Evolutionary conservation across 768 basidiomycete genomes (phyloP).

Genomic region (Russula sp.): DNA sequence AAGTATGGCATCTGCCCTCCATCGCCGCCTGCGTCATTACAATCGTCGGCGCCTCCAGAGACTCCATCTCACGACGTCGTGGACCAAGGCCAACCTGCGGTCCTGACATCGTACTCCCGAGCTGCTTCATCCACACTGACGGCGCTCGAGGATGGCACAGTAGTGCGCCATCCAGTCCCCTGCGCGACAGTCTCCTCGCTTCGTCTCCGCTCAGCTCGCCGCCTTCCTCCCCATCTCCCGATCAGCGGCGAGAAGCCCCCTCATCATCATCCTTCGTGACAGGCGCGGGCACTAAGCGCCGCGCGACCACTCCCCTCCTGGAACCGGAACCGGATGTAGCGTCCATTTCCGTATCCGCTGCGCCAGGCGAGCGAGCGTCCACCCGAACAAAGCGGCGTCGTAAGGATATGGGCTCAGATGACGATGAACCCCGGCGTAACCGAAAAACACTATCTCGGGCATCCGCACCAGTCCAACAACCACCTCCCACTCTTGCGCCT

Average conservation of each 20-base stretch:
- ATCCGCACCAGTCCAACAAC: neutral
- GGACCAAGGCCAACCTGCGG: neutral
- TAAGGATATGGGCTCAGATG: slow-evolving; percentile 7
- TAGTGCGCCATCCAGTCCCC: slow-evolving; percentile 1
- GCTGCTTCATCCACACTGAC: slow-evolving; percentile 21
- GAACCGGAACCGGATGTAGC: neutral
- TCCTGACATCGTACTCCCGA: neutral
- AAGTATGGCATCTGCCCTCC: neutral
- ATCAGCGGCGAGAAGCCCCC: neutral
- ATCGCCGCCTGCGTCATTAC: neutral
- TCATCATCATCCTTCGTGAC: neutral
- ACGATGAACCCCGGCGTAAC: slow-evolving; percentile 16
- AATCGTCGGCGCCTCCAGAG: neutral
- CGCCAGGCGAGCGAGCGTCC: neutral
- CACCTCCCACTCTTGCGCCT: neutral
- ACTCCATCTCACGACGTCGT: neutral
- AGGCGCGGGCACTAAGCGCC: slow-evolving; percentile 3
- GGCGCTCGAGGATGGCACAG: slow-evolving; percentile 3
- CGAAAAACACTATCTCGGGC: slow-evolving; percentile 4
- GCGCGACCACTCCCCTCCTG: neutral
- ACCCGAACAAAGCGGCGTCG: slow-evolving; percentile 18
- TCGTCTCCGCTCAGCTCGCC: slow-evolving; percentile 29
- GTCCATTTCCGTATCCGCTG: neutral
- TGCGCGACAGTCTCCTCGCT: neutral
- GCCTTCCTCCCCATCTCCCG: slow-evolving; percentile 19